phyloP scores from a whole-genome alignment of 225 moss, liverwort and hornwort species.

The Pleurozium schreberi region DNA sequence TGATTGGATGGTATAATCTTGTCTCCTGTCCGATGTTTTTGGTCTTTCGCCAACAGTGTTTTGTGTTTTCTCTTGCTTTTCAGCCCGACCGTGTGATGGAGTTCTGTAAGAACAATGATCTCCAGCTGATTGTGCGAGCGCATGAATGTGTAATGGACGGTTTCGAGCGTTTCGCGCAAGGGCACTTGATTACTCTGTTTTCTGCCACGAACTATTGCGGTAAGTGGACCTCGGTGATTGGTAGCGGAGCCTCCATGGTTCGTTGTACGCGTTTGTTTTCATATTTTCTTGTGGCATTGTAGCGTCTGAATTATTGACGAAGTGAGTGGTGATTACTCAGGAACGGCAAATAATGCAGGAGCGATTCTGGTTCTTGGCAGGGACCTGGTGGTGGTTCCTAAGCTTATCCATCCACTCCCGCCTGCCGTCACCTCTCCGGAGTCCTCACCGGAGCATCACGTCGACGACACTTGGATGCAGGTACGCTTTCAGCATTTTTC shows the following conservation, averaged over 20 bases:
- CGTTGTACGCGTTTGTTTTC: background rate
- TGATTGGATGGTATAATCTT: background rate
- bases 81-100: constrained; percentile 99
- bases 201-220: constrained; percentile 99
- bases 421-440: constrained; percentile 82
- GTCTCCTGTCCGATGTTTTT: background rate
- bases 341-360: constrained; percentile 96
- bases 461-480: constrained; percentile 99
- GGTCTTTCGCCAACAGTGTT: background rate
- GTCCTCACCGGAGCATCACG: constrained; percentile 76
- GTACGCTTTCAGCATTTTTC: background rate
- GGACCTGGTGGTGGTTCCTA: constrained; percentile 92
- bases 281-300: background rate
- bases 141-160: constrained; percentile 99
- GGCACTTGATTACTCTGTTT: constrained; percentile 87
- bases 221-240: constrained; percentile 1
- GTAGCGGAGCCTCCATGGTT: background rate
- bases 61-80: background rate
- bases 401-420: constrained; percentile 94
- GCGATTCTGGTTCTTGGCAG: constrained; percentile 94
- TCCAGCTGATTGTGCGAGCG: constrained; percentile 94
- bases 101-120: constrained; percentile 95
- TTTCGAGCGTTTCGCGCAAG: constrained; percentile 96
- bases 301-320: background rate
- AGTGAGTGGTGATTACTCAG: constrained; percentile 3